Conservation (phyloP, 371 early-diverging fungal species). For the Fennellomyces sp. region DNA sequence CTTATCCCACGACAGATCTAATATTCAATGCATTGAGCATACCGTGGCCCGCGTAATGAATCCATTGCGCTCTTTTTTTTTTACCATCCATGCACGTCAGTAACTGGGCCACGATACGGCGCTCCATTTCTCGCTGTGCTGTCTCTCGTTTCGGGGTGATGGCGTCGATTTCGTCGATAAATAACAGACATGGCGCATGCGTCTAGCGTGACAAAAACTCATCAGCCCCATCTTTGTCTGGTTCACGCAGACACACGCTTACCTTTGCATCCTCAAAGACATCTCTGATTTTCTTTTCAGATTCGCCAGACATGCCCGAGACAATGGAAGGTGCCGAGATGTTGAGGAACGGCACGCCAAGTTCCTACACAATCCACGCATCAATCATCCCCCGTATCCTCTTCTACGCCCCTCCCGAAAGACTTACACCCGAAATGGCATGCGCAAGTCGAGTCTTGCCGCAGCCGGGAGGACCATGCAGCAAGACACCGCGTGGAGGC, state of each 20-base stretch:
- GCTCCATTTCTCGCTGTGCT: constrained; percentile 98
- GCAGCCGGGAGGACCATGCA: constrained; percentile 99
- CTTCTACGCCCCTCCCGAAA: neutral
- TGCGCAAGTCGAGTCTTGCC: constrained; percentile 99
- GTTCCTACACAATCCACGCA: constrained; percentile 81
- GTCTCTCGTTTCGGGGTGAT: constrained; percentile 99
- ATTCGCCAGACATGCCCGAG: constrained; percentile 99
- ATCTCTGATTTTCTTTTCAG: constrained; percentile 98
- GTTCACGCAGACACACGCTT: constrained; percentile 5
- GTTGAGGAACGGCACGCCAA: constrained; percentile 91
- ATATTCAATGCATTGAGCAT: neutral
- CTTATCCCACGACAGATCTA: constrained; percentile 85
- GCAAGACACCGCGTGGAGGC: constrained; percentile 89
- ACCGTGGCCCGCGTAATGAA: neutral
- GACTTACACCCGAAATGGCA: constrained; percentile 93
- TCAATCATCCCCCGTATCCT: constrained; percentile 27
- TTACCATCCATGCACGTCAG: constrained; percentile 98
- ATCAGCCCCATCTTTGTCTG: neutral
- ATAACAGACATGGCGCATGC: constrained; percentile 94
- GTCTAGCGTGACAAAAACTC: constrained; percentile 8
- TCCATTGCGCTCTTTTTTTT: neutral
- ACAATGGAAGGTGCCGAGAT: constrained; percentile 99
- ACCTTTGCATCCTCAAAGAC: constrained; percentile 96
- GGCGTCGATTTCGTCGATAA: constrained; percentile 99
- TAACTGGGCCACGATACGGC: constrained; percentile 98